A percentile compares a stretch with the other conserved stretches of the same genome.
These are phyloP conservation scores for Wallacemonas sp. DNA, from an alignment of 208 protist genomes.

Conservation along the genomic window DNA sequence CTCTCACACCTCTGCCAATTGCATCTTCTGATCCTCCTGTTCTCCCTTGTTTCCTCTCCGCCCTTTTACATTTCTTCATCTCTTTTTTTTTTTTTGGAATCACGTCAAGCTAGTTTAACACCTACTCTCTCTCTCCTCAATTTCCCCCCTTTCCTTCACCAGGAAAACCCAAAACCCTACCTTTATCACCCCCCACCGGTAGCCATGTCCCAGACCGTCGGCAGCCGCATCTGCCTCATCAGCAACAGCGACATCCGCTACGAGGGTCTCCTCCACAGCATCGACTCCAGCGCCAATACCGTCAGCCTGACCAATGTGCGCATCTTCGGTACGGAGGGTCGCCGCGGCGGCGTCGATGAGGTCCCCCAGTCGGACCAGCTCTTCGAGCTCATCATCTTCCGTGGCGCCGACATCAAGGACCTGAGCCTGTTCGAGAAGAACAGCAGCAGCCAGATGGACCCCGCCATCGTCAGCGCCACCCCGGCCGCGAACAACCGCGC, in stretches of 20 bases:
- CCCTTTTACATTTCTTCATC: too few relatives aligned
- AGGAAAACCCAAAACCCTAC: too few relatives aligned
- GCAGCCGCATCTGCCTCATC: conserved; percentile 78
- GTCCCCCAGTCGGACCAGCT: conserved; percentile 67
- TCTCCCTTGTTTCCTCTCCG: conserved; percentile 9
- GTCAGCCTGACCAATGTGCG: conserved; percentile 86
- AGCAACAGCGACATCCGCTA: conserved; percentile 91
- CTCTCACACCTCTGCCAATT: too few relatives aligned
- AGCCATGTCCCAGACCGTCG: conserved; percentile 29
- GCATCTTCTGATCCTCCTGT: not conserved
- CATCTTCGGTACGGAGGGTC: conserved; percentile 89
- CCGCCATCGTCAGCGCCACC: conserved; percentile 72
- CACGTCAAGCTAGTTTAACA: not conserved
- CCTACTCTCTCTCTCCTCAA: not conserved
- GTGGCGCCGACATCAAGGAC: conserved; percentile 85
- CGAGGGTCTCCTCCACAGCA: conserved; percentile 74
- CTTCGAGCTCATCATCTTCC: conserved; percentile 91
- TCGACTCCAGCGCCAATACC: conserved; percentile 80
- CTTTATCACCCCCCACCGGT: too few relatives aligned
- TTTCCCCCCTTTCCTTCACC: not conserved
- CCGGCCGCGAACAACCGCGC: conserved; percentile 25
- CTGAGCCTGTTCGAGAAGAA: conserved; percentile 75
- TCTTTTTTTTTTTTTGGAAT: too few relatives aligned
- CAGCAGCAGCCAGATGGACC: conserved; percentile 49
- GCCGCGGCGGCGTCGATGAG: conserved; percentile 47